Evolutionary conservation across 2,329 filamentous ascomycete genomes (phyloP).

Genomic region (Hypoxylon sp.): DNA sequence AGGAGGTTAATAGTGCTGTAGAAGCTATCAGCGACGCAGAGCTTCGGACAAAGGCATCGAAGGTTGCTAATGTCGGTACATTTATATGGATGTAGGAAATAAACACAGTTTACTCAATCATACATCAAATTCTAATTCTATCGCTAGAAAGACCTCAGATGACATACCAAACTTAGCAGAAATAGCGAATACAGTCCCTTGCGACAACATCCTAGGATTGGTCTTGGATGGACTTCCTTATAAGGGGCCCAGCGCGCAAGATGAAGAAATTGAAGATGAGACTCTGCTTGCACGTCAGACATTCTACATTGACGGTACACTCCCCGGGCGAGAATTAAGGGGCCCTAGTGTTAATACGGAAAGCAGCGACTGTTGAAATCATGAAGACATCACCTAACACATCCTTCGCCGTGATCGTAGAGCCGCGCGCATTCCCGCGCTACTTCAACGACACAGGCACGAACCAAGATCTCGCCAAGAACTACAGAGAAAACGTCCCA

Average conservation of each 20-base stretch:
- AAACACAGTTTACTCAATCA: too few species aligned
- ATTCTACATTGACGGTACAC: conserved; percentile 3
- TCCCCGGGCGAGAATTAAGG: not conserved
- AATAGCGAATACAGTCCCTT: not conserved
- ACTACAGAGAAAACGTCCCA: conserved; percentile 43
- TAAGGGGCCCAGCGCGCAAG: not conserved
- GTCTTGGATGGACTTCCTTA: conserved; percentile 1
- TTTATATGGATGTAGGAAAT: conserved; percentile 8
- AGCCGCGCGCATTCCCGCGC: conserved; percentile 5
- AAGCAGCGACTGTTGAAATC: not conserved
- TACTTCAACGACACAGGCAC: conserved; percentile 6
- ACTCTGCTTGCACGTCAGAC: not conserved
- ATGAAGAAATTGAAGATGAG: not conserved
- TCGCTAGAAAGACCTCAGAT: not conserved
- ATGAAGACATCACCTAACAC: not conserved
- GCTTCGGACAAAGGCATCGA: conserved; percentile 4
- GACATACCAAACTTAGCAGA: not conserved
- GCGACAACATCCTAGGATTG: conserved; percentile 6
- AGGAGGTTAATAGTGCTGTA: conserved; percentile 1
- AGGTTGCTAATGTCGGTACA: conserved; percentile 1
- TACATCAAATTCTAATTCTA: not conserved
- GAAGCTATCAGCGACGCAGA: conserved; percentile 1
- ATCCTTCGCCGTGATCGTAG: conserved; percentile 4
- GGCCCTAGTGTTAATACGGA: not conserved
- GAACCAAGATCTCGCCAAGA: conserved; percentile 5